phyloP scores from a whole-genome alignment of 305 asterid genomes.

The Rubia peregrina region DNA sequence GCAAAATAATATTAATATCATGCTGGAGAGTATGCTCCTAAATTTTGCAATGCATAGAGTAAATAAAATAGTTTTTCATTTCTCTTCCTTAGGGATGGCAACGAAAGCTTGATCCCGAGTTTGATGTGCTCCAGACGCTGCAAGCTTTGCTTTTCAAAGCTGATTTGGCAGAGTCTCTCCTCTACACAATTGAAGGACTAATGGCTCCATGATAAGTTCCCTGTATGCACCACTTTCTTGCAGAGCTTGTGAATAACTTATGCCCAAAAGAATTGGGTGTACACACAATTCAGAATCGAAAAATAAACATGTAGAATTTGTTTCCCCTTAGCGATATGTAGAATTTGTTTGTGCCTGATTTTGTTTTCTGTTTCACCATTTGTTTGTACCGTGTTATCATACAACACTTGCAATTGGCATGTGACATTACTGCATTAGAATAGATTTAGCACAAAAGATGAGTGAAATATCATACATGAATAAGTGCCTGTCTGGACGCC shows the following conservation, averaged over 20 bases:
- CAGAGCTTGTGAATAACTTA: slow-evolving; percentile 18
- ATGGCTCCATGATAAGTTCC: slow-evolving; percentile 67
- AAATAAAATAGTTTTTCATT: background rate
- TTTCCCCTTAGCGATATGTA: background rate
- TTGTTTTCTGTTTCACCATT: background rate
- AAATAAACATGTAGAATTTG: slow-evolving; percentile 13
- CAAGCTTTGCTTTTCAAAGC: slow-evolving; percentile 68
- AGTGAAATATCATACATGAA: background rate
- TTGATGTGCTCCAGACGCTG: slow-evolving; percentile 58
- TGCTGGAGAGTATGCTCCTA: background rate
- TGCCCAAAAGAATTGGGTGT: slow-evolving; percentile 10
- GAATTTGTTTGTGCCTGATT: background rate
- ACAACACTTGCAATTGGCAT: background rate
- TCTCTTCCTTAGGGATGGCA: slow-evolving; percentile 70
- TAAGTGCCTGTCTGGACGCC: background rate
- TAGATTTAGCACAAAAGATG: slow-evolving; percentile 8
- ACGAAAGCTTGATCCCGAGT: slow-evolving; percentile 81
- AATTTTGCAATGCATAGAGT: background rate
- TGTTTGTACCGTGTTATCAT: background rate
- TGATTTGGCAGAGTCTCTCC: slow-evolving; percentile 64
- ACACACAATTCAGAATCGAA: background rate
- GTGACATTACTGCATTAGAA: background rate
- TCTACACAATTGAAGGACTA: slow-evolving; percentile 67
- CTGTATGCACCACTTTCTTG: slow-evolving; percentile 16
- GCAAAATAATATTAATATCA: background rate